Evolutionary conservation across 2,329 filamentous ascomycete species (phyloP), one percentile per base, ranked within the genome.

Genomic region (Cercospora janseana): DNA sequence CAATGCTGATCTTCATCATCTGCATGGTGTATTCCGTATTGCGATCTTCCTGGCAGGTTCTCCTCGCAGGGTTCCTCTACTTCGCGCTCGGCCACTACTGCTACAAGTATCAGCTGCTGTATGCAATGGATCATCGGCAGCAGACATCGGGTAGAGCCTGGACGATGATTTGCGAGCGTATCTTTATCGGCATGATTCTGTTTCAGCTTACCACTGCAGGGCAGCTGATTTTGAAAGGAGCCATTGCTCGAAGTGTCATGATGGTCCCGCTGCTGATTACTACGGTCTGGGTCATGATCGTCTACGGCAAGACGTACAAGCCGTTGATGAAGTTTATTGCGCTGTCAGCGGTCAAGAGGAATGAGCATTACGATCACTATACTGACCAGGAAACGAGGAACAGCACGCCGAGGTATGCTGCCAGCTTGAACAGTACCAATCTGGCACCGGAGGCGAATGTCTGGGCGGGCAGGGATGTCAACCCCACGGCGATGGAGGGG

Each of bases 111-210:
- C 94, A 98, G 73, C 77, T 98, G 4, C 78, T 98, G 4, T 98
- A 98, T 69, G 90, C 93, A 24, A 98, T 98, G 93, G 91, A 97
- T 63, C 92, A 97, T 67, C 87, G 89, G 12, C 89, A 94, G 64
- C 90, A 95, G 66, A 89, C 90, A 12, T 97, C 92, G 0, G 94
- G 94, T 15, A 84, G 86, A 54, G 90, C 91, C 4, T 98, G 93
- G 93, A 86, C 87, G 41, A 95, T 98, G 79, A 95, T 98, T 56
- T 95, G 90, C 71, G 89, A 93, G 65, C 87, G 93, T 27, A 80
- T 96, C 52, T 81, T 97, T 49, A 75, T 96, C 18, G 93, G 93
- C 1, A 72, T 96, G 7, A 72, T 94, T 2, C 81, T 97, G 32
- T 96, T 96, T 64, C 90, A 98, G 69, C 71, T 95, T 16, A 89